These are phyloP conservation scores for Eruca vesicaria DNA, from an alignment of 441 rosid genomes.

Conservation along the genomic window DNA sequence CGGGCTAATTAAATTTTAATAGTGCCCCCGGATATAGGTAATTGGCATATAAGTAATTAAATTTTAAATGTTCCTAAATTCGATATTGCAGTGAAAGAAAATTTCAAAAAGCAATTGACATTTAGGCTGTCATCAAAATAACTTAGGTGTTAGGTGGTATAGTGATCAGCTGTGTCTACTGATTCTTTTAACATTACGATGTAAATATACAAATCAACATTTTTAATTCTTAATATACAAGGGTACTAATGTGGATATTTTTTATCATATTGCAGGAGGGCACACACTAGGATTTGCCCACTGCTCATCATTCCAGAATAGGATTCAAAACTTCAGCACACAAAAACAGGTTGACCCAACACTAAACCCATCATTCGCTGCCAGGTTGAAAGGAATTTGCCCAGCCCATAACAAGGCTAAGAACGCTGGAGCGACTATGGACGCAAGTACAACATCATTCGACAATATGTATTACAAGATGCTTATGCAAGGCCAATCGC, in stretches of 20 bases:
- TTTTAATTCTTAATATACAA: background rate
- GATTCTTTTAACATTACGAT: background rate
- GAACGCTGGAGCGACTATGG: background rate
- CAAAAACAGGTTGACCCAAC: constrained; percentile 60
- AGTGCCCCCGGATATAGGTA: too few species aligned
- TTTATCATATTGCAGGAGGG: constrained; percentile 40
- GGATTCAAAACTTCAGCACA: constrained; percentile 63
- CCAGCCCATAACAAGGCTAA: background rate
- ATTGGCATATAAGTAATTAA: too few species aligned
- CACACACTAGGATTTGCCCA: constrained; percentile 74
- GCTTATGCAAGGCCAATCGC: constrained; percentile 49
- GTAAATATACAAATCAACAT: background rate
- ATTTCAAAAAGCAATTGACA: background rate
- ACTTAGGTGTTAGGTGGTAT: background rate
- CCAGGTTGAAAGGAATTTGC: constrained; percentile 27
- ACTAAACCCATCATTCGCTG: constrained; percentile 47
- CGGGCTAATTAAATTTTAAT: too few species aligned
- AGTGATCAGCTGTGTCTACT: background rate
- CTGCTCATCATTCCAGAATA: constrained; percentile 61
- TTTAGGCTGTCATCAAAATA: background rate
- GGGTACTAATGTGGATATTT: background rate
- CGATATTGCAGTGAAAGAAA: background rate
- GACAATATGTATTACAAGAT: constrained; percentile 59
- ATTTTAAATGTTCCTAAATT: too few species aligned
- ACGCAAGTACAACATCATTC: background rate